Evolutionary conservation across 2,329 filamentous ascomycete genomes (phyloP), one percentile per base, ranked within the genome.

Genomic region (Tolypocladium tundrense): DNA sequence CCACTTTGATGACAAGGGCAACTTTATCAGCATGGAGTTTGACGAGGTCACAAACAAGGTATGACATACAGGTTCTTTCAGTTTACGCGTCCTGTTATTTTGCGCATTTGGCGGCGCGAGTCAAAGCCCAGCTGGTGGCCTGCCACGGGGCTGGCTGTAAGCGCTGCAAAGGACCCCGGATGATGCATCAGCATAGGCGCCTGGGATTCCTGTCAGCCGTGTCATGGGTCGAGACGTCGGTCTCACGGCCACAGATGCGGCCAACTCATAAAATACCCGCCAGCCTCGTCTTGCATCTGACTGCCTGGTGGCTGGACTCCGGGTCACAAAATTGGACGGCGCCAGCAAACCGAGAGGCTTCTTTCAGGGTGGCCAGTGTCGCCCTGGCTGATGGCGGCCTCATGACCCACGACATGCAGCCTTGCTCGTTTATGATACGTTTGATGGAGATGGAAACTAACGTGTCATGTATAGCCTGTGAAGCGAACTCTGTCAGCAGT

Each of bases 11-110:
- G 88, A 91, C 58, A 79, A 88, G 73, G 82, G 89, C 62, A 90
- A 91, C 66, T 97, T 96, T 72, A 79, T 87, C 70, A 94, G 87
- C 72, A 81, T 91, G 13, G 92, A 97, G 71, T 83, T 87, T 62
- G 92, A 97, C 75, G 91, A 92, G 74, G 79, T 94, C 58, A 90
- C 93, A 24, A 88, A 89, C 64, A 92, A 94, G 75, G 88, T 87
- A 77, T 58, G 79, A 77, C 62, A 61, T 54, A 31, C 19, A 10
- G 4, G 19, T 21, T 21, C 31, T 13, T 35, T 35, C 27, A 35
- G 14, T 31, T 5, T 13, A 21, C 21, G 19, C 19, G 48, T 51
- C 19, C 37, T 51, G 31, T 10, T 35, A 35, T 35, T 35, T 35
- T n/a, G 10, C 45, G 5, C 9, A 14, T 13, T 4, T 10, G 9